A percentile compares a stretch with the other conserved stretches of the same genome.
These are phyloP conservation scores for Nicotiana tomentosiformis DNA, from an alignment of 257 asterid genomes.

Conservation along the genomic window DNA sequence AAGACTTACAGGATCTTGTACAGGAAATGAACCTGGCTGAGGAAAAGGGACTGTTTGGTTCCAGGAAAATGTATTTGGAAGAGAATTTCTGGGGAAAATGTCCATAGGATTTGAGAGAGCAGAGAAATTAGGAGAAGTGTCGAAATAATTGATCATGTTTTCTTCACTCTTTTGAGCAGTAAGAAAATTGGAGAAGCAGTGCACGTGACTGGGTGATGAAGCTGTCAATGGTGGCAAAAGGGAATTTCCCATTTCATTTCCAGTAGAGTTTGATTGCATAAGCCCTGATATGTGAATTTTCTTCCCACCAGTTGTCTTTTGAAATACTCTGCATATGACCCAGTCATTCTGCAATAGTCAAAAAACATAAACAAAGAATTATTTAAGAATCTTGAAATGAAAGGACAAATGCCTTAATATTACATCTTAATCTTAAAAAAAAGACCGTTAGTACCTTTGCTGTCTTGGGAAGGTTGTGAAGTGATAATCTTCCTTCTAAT, in stretches of 20 bases:
- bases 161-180: constrained; percentile 29
- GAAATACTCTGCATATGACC: constrained; percentile 90
- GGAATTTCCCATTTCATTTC: constrained; percentile 17
- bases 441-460: constrained; percentile 27
- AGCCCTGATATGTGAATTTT: constrained; percentile 71
- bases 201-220: constrained; percentile 54
- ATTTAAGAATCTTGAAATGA: background rate
- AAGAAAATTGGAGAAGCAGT: constrained; percentile 77
- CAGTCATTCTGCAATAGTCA: constrained; percentile 56
- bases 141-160: constrained; percentile 21
- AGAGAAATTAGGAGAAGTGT: constrained; percentile 15
- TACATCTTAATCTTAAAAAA: too few relatives aligned
- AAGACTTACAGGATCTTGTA: constrained; percentile 26
- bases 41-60: constrained; percentile 31
- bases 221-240: constrained; percentile 60
- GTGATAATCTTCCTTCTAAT: constrained; percentile 51
- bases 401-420: background rate
- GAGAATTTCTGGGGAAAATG: constrained; percentile 16
- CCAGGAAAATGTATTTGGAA: constrained; percentile 24
- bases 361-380: background rate
- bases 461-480: constrained; percentile 29
- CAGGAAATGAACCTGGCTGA: constrained; percentile 18
- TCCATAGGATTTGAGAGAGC: constrained; percentile 27
- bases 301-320: constrained; percentile 72
- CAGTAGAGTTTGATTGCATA: constrained; percentile 24